Percentiles rank a stretch among this genome's conserved stretches.
phyloP scores from a whole-genome alignment of 2,329 filamentous ascomycete genomes.

The Alternaria arborescens region DNA sequence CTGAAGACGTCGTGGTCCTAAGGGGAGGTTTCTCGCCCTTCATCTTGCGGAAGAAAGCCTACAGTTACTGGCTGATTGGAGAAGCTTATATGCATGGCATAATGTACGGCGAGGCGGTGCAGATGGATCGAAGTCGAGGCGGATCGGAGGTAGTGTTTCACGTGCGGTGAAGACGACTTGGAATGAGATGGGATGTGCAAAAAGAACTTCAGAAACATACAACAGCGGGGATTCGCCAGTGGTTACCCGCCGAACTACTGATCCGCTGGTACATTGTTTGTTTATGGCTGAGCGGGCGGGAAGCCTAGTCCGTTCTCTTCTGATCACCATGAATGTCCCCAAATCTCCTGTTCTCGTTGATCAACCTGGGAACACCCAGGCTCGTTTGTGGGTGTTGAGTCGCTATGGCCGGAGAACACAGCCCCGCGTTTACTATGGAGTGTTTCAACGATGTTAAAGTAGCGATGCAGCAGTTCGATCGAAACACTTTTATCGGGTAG shows the following conservation, averaged over 20 bases:
- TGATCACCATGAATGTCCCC: too few relatives aligned
- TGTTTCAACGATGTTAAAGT: too few relatives aligned
- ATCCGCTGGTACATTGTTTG: background rate
- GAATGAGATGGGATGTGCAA: background rate
- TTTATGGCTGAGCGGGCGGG: background rate
- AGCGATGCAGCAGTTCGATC: too few relatives aligned
- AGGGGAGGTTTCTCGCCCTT: fast-evolving
- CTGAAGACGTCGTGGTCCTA: background rate
- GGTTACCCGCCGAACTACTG: background rate
- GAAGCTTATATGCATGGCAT: background rate
- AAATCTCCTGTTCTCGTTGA: background rate
- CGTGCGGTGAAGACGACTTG: background rate
- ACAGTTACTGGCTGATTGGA: fast-evolving
- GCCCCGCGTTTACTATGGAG: too few relatives aligned
- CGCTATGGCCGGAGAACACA: too few relatives aligned
- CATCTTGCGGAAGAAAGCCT: background rate
- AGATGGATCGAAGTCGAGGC: background rate
- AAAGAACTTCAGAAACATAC: background rate
- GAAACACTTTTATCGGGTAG: too few relatives aligned
- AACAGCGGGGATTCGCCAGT: background rate
- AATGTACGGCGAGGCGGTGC: background rate
- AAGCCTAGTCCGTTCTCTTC: background rate
- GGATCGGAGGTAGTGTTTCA: background rate
- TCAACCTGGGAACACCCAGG: too few relatives aligned
- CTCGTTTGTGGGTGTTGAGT: too few relatives aligned